These are phyloP conservation scores for Imleria badia DNA, from an alignment of 768 basidiomycete genomes.

Conservation along the genomic window DNA sequence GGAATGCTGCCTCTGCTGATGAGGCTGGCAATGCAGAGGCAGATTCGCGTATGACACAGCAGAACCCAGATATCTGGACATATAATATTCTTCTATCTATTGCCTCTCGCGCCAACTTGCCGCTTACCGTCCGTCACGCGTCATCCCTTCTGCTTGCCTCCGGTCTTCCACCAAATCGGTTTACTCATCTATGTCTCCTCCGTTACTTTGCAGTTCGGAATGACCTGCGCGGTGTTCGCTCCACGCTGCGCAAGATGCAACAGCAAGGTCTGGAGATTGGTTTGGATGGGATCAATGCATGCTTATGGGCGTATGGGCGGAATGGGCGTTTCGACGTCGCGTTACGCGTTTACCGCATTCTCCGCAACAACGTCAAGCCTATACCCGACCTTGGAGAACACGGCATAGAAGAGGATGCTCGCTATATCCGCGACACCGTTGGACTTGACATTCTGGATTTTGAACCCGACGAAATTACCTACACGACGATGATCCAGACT, in stretches of 20 bases:
- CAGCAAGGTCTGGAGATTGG: constrained; percentile 52
- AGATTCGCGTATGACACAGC: neutral
- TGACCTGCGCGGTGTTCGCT: constrained; percentile 54
- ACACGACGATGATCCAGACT: constrained; percentile 64
- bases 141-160: constrained; percentile 53
- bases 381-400: constrained; percentile 34
- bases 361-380: constrained; percentile 52
- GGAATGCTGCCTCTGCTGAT: constrained; percentile 5
- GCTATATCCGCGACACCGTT: constrained; percentile 42
- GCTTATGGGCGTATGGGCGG: constrained; percentile 66
- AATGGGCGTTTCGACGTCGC: constrained; percentile 56
- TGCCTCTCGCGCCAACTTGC: constrained; percentile 52
- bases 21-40: constrained; percentile 7
- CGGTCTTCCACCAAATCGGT: constrained; percentile 54
- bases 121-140: constrained; percentile 49
- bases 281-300: constrained; percentile 66
- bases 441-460: constrained; percentile 46
- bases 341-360: constrained; percentile 57
- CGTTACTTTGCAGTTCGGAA: constrained; percentile 50
- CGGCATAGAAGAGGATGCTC: constrained; percentile 36
- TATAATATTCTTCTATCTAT: constrained; percentile 66
- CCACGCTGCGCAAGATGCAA: constrained; percentile 52
- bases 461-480: constrained; percentile 65
- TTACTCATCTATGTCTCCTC: constrained; percentile 62
- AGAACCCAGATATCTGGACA: constrained; percentile 63